Base-by-base conservation (phyloP, 352 stramenopile species). In the Phytophthora foliorum region DNA sequence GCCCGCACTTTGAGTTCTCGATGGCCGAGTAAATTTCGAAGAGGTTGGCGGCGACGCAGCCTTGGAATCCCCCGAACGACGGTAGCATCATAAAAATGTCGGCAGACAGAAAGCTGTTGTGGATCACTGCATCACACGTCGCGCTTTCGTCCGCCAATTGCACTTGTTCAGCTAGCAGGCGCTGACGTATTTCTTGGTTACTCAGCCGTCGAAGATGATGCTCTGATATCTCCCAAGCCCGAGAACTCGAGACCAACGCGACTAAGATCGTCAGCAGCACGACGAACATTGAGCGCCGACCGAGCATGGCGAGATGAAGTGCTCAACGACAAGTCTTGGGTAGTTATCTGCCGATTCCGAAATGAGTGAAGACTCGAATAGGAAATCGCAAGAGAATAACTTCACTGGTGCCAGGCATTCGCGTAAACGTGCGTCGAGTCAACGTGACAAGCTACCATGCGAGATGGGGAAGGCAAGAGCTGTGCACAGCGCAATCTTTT, bases 41-140 rank as follows among this genome's bases (percentile, higher is more conserved):
- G 45, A 86, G 49, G 67, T 90, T 90, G 57, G 53, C 67, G 17
- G 74, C 72, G 17, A 79, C 22, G 60, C 79, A 88, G 21, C 58
- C 60, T 25, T 65, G 77, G 14, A 90, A 31, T 14, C 79, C 79
- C 1, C 45, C 79, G 22, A 74, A 73, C 19, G 60, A 34, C 13
- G 81, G 78, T 27, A 89, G 29, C 29, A 10, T 32, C 29, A 7
- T 10, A 3, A 5, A 32, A 32, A 32, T 9, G 29, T 32, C 29
- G 6, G 29, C 4, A 32, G 77, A 65, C 41, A 86, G 72, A 14
- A 77, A 56, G 60, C 75, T 84, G 60, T 57, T 70, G 24, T 38
- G 41, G 14, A 78, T 66, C 25, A 57, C 61, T 21, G 62, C 67
- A 17, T 80, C 66, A 50, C 81, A 87, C 22, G 71, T 45, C n/a